phyloP scores from a whole-genome alignment of 345 rosid genomes.

The Eutrema heterophyllum region DNA sequence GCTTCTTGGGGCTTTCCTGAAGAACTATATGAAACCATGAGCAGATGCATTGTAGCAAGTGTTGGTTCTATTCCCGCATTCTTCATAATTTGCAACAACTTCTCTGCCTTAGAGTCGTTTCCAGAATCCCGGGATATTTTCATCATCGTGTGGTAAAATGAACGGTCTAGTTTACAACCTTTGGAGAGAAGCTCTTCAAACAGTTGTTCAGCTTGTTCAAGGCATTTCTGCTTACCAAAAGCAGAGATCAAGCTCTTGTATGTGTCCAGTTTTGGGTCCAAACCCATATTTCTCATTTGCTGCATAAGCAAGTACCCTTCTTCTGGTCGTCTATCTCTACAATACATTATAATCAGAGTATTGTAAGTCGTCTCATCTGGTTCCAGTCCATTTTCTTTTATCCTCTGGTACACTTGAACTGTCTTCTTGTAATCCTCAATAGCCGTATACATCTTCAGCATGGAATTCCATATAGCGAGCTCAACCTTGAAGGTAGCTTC shows the following conservation, averaged over 20 bases:
- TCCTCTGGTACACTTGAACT: slow-evolving; percentile 61
- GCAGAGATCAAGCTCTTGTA: slow-evolving; percentile 94
- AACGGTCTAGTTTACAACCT: slow-evolving; percentile 77
- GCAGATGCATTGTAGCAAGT: slow-evolving; percentile 90
- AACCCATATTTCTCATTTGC: slow-evolving; percentile 64
- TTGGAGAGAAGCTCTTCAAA: slow-evolving; percentile 61
- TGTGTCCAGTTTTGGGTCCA: slow-evolving; percentile 80
- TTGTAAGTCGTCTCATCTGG: slow-evolving; percentile 89
- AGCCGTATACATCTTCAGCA: slow-evolving; percentile 74
- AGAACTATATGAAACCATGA: slow-evolving; percentile 87
- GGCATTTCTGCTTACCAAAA: slow-evolving; percentile 63
- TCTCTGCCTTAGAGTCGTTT: slow-evolving; percentile 69
- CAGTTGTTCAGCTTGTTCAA: slow-evolving; percentile 73
- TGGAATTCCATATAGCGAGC: slow-evolving; percentile 77
- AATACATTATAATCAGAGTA: slow-evolving; percentile 77
- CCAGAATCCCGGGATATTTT: slow-evolving; percentile 77
- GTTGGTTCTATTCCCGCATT: slow-evolving; percentile 76
- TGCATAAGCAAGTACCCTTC: slow-evolving; percentile 74
- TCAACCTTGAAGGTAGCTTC: slow-evolving; percentile 84
- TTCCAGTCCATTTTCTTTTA: slow-evolving; percentile 58
- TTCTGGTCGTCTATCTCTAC: slow-evolving; percentile 82
- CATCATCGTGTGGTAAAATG: slow-evolving; percentile 90
- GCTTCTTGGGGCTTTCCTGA: slow-evolving; percentile 88
- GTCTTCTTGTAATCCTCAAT: slow-evolving; percentile 76
- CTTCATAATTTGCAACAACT: slow-evolving; percentile 62